Evolutionary conservation across 192 early-diverging fungal genomes (phyloP).

Genomic region (Backusella sp.): DNA sequence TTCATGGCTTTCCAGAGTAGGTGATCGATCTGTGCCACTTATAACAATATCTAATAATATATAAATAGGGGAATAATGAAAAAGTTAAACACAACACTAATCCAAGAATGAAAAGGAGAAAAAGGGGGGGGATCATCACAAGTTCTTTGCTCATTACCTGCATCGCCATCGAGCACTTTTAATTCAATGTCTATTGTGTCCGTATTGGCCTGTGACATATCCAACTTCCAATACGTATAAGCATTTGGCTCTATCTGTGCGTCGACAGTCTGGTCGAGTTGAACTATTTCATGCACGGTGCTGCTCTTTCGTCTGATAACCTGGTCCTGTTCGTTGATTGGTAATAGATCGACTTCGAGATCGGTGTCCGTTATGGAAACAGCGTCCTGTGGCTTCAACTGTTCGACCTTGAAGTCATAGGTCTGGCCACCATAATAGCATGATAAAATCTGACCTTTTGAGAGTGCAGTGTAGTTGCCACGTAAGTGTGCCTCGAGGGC

Average conservation of each 20-base stretch:
- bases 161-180: conserved; percentile 23
- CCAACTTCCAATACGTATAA: conserved; percentile 20
- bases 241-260: background rate
- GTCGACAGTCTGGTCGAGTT: background rate
- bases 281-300: conserved; percentile 21
- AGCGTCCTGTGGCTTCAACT: conserved; percentile 64
- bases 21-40: conserved; percentile 22
- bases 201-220: background rate
- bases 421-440: conserved; percentile 49
- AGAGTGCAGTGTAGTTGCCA: conserved; percentile 63
- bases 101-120: background rate
- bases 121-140: background rate
- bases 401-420: conserved; percentile 59
- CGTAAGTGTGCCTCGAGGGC: conserved; percentile 69
- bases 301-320: conserved; percentile 17
- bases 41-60: conserved; percentile 43
- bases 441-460: conserved; percentile 59
- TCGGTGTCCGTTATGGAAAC: conserved; percentile 78
- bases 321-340: conserved; percentile 28
- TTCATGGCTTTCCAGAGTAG: conserved; percentile 41
- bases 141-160: conserved; percentile 9
- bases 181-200: conserved; percentile 9
- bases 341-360: conserved; percentile 76
- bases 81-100: background rate
- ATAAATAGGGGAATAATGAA: background rate